Percentiles rank a stretch among this genome's conserved stretches.
Evolutionary conservation across 1,284 basidiomycete species (phyloP).

Genomic region (Quambalaria eucalypti): DNA sequence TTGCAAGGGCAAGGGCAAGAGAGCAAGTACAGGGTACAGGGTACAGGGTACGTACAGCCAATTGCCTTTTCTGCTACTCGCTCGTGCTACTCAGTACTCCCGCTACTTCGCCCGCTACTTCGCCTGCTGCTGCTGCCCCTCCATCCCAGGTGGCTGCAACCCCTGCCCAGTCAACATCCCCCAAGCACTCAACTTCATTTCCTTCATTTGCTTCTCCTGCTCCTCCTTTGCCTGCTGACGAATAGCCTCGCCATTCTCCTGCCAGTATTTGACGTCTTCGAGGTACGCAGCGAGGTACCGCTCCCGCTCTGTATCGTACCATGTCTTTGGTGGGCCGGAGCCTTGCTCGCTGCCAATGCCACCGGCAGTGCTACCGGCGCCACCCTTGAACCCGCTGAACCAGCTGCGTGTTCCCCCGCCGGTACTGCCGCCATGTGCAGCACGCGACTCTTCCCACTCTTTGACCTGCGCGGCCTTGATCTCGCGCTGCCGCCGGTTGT

Average conservation of each 20-base stretch:
- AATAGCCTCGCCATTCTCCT: slow-evolving; percentile 69
- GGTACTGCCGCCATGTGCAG: not conserved
- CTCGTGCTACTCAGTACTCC: too few species aligned
- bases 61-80: not conserved
- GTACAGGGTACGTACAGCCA: too few species aligned
- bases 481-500: slow-evolving; percentile 54
- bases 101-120: too few species aligned
- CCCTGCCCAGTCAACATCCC: not conserved
- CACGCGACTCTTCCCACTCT: slow-evolving; percentile 59
- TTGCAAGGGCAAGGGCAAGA: too few species aligned
- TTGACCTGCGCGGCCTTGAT: slow-evolving; percentile 54
- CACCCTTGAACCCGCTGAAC: not conserved
- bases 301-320: slow-evolving; percentile 78
- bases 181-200: slow-evolving; percentile 41
- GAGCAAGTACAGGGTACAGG: too few species aligned
- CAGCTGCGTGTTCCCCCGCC: not conserved
- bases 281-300: slow-evolving; percentile 75
- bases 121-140: not conserved
- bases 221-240: slow-evolving; percentile 72
- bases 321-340: slow-evolving; percentile 53
- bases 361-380: not conserved
- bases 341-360: not conserved
- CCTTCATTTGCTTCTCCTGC: slow-evolving; percentile 62
- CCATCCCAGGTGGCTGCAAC: not conserved
- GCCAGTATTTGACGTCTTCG: slow-evolving; percentile 80